A percentile compares a stretch with the other conserved stretches of the same genome.
Evolutionary conservation across 2,329 filamentous ascomycete genomes (phyloP).

Genomic region (Arachnomyces sp.): DNA sequence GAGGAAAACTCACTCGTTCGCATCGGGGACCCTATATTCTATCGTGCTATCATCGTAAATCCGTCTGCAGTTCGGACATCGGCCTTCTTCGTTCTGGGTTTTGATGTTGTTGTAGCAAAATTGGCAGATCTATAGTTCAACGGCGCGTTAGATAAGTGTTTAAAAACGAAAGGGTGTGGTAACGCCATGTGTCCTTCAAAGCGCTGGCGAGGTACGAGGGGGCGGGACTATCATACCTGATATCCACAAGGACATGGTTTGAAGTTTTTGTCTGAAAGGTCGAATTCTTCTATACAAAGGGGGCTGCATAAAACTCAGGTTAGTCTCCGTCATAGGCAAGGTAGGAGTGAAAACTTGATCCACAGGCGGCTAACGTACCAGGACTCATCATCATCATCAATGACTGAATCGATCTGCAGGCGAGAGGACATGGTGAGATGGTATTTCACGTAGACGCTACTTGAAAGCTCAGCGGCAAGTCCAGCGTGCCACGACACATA

Average conservation of each 20-base stretch:
- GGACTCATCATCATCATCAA: slow-evolving; percentile 43
- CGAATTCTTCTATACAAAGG: slow-evolving; percentile 97
- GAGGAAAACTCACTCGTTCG: slow-evolving; percentile 68
- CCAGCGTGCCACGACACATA: slow-evolving; percentile 19
- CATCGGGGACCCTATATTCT: slow-evolving; percentile 89
- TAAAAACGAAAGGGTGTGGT: neutral
- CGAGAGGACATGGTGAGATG: slow-evolving; percentile 34
- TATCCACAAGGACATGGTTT: slow-evolving; percentile 95
- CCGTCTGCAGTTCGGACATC: slow-evolving; percentile 93
- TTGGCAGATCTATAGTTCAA: slow-evolving; percentile 70
- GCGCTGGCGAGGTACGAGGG: neutral
- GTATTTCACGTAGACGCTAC: slow-evolving; percentile 9
- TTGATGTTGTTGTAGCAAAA: slow-evolving; percentile 99
- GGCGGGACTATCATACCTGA: slow-evolving; percentile 55
- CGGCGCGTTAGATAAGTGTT: slow-evolving; percentile 3
- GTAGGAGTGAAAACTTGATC: slow-evolving; percentile 1
- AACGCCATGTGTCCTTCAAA: neutral
- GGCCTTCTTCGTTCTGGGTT: slow-evolving; percentile 83
- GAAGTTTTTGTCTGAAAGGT: slow-evolving; percentile 95
- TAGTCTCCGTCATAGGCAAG: slow-evolving; percentile 5
- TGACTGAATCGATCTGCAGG: slow-evolving; percentile 40
- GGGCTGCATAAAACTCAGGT: slow-evolving; percentile 51
- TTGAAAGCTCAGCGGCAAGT: slow-evolving; percentile 16
- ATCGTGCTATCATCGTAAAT: slow-evolving; percentile 96
- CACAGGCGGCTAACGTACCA: slow-evolving; percentile 27